Base-by-base conservation (phyloP, 2,329 filamentous ascomycete species). In the Chrysoporthe puriensis region DNA sequence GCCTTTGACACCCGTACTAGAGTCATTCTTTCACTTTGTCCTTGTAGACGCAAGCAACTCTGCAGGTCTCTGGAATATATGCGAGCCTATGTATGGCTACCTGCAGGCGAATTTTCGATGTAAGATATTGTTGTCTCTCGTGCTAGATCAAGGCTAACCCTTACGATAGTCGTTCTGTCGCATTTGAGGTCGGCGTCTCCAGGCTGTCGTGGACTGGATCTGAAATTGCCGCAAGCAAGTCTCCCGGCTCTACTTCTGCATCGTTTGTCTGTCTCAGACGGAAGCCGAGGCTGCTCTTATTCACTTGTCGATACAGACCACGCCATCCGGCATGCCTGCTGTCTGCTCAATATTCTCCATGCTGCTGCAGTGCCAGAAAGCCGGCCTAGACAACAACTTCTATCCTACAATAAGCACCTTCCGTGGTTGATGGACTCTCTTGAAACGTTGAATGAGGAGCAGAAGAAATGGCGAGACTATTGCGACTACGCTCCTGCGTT, bases 401-500 rank as follows among this genome's bases (percentile, higher is more conserved):
- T 76, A 18, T 76, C 75, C 66, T 80, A 81, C 62, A 76, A 75
- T 21, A 82, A 82, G 69, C 78, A 78, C 67, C 74, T 79, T 0
- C 78, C 81, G 14, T 86, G 84, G 84, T 74, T 87, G 14, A 74
- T 86, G 67, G 85, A 88, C 72, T 79, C 79, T 7, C 76, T 82
- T 70, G 77, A 83, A 46, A 78, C 80, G 54, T 73, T 86, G 42
- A 78, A 81, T 62, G 73, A 77, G 26, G 73, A 78, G 13, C 80
- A 82, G 67, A 78, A 76, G 42, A 75, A 76, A 70, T 80, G 82
- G 77, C 76, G 77, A 48, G 64, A 73, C 50, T 48, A 72, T 58
- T 72, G 73, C 65, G 74, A 74, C 18, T 73, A 71, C 48, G 76
- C 77, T 26, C 72, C 81, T 4, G 72, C 79, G 9, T 70, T 76